A percentile compares a stretch with the other conserved stretches of the same genome.
These are phyloP conservation scores for Ustilago hordei DNA, from an alignment of 1,284 basidiomycete genomes.

Conservation along the genomic window DNA sequence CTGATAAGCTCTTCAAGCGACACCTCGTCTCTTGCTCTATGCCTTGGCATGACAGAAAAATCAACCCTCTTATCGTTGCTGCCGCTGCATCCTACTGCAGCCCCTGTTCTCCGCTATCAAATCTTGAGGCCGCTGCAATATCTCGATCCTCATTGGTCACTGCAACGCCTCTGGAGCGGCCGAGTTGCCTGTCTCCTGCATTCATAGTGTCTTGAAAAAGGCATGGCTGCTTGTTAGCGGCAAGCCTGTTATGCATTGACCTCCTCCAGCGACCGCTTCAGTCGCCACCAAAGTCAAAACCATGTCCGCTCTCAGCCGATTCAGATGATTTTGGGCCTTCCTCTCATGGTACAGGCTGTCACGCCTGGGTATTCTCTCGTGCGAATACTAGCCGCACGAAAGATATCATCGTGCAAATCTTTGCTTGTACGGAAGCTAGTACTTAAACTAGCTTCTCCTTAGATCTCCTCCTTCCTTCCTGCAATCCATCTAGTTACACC, in stretches of 20 bases:
- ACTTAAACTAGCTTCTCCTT: too few relatives aligned
- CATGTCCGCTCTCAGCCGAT: background rate
- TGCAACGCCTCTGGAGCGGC: background rate
- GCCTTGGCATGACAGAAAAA: background rate
- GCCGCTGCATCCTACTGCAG: background rate
- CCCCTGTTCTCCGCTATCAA: background rate
- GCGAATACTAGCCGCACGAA: too few relatives aligned
- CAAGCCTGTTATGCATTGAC: background rate
- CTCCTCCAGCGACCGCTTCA: background rate
- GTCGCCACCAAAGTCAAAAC: background rate
- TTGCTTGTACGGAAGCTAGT: too few relatives aligned
- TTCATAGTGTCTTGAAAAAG: background rate
- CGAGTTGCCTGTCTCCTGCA: conserved; percentile 12
- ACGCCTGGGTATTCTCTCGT: too few relatives aligned
- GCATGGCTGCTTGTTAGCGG: background rate
- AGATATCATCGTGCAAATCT: too few relatives aligned
- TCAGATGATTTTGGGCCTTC: background rate
- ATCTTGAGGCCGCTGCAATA: background rate
- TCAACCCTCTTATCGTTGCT: conserved; percentile 5
- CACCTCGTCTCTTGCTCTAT: background rate
- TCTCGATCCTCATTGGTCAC: conserved; percentile 6
- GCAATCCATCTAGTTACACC: too few relatives aligned
- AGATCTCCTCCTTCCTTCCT: too few relatives aligned
- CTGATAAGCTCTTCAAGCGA: conserved; percentile 1
- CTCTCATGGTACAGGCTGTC: background rate